Base-by-base conservation (phyloP, 768 basidiomycete species). In the Cystofilobasidium bisporidii region DNA sequence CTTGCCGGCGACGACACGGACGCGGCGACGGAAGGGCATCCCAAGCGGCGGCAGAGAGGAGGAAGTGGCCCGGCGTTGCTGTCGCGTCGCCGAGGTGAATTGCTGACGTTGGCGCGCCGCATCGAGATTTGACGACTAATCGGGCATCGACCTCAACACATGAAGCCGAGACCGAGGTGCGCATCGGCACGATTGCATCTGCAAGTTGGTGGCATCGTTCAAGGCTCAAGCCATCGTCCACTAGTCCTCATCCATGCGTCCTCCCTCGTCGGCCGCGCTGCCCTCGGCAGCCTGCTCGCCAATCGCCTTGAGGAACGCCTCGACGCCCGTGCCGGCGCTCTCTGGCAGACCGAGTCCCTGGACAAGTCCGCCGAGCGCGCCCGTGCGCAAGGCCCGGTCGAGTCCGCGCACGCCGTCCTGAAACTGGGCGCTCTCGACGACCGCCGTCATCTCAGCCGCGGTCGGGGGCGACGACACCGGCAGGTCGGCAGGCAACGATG, bases 381-480 rank as follows among this genome's bases (percentile, higher is more conserved):
- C 68, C 22, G 63, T 69, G 28, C 68, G 41, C 14, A 69, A 36
- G 3, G 68, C 68, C 45, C 68, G 43, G 36, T 69, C 68, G 47
- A 69, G 62, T 2, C 33, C 32, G 20, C 55, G 47, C 10, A 69
- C 68, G 9, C 63, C 63, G 20, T 64, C 57, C 45, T 64, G 57
- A 48, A 69, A 69, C 38, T 64, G 63, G 15, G 68, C 20, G 1
- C 55, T 59, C 30, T 50, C 36, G 50, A 69, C 53, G 68, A 69
- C 63, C 5, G 57, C 28, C 17, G 32, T 18, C n/a, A 69, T 38
- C n/a, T 69, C 68, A 26, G 62, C 32, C 28, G 57, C 36, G 12
- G 68, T 64, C 15, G 68, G 68, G 20, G 63, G 63, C 26, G 41
- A 41, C 5, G 63, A 59, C 41, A 69, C 24, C 28, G 68, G 63